phyloP scores from a whole-genome alignment of 192 early-diverging fungal genomes.

The Mortierella antarctica region DNA sequence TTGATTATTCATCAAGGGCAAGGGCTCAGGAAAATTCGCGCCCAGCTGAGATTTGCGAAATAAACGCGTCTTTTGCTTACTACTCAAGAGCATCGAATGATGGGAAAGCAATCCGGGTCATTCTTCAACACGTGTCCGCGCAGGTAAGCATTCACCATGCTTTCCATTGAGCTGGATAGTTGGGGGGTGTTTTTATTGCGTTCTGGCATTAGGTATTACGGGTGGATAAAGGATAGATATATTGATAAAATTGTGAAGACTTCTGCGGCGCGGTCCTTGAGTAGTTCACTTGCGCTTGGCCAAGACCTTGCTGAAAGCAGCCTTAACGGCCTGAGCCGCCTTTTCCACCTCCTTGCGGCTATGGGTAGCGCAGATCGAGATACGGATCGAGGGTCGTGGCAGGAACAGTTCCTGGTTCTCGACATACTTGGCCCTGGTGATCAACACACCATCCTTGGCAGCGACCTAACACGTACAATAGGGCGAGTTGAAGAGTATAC shows the following conservation, averaged over 20 bases:
- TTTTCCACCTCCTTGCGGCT: constrained; percentile 88
- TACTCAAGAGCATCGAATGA: too few species aligned
- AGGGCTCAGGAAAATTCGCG: too few species aligned
- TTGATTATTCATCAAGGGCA: too few species aligned
- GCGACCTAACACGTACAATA: constrained; percentile 31
- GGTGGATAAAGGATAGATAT: background rate
- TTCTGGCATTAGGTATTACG: background rate
- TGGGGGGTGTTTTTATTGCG: background rate
- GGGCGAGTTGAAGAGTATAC: background rate
- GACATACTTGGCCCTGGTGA: constrained; percentile 91
- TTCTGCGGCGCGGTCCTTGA: background rate
- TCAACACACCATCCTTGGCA: constrained; percentile 83
- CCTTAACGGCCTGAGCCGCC: constrained; percentile 80
- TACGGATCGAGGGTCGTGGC: constrained; percentile 85
- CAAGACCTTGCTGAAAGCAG: constrained; percentile 71
- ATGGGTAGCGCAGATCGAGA: constrained; percentile 80
- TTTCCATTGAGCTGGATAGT: too few species aligned
- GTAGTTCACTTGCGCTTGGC: constrained; percentile 46
- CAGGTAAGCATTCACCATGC: too few species aligned
- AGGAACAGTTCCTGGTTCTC: constrained; percentile 79
- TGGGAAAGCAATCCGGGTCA: too few species aligned
- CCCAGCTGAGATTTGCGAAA: too few species aligned
- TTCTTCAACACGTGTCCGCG: too few species aligned
- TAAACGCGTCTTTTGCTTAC: too few species aligned
- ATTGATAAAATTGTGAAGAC: background rate